Base-by-base conservation (phyloP, 495 filamentous ascomycete species). In the Glarea lozoyensis region DNA sequence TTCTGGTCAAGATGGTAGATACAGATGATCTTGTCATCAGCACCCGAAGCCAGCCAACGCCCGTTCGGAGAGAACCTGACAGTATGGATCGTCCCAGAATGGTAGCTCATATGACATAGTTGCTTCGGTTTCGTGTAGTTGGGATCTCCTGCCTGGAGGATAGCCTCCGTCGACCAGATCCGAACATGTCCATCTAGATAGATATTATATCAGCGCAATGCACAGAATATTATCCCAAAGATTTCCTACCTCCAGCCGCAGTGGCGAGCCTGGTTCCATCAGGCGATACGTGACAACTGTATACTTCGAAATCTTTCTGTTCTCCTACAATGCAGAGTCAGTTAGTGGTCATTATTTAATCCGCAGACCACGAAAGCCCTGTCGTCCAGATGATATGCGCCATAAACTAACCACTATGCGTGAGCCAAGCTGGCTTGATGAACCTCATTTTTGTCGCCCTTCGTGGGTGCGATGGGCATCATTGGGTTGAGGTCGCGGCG, bases 21-120 rank as follows among this genome's bases (percentile, higher is more conserved):
- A 57, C 92, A 94, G 40, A 99, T 88, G 52, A 99, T 87, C 66
- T 95, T 94, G 61, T 99, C 92, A 61, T 99, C 92, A 42, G 93
- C 93, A 39, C 92, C 92, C 2, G 88, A 95, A 15, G 93, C 92
- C 37, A 99, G 74, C 56, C 95, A 97, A 55, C 82, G 84, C 24
- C 86, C 84, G 55, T 90, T 95, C 4, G 85, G 82, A 11, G 90
- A 94, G 62, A 99, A 99, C 39, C 92, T 84, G 37, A 97, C 92
- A 0, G 88, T 86, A 59, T 96, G 88, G 46, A 99, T 95, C 11
- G 92, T 96, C 29, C 92, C 92, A 4, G 93, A 88, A 61, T 99
- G 92, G 52, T 96, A 87, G 76, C 88, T 94, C 79, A 99, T 86
- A 47, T 89, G 90, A 53, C 90, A 94, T 40, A 99, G 75, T 64